Percentiles rank a stretch among this genome's conserved stretches.
phyloP scores from a whole-genome alignment of 176 grass and related monocot species.

The Eleusine indica region DNA sequence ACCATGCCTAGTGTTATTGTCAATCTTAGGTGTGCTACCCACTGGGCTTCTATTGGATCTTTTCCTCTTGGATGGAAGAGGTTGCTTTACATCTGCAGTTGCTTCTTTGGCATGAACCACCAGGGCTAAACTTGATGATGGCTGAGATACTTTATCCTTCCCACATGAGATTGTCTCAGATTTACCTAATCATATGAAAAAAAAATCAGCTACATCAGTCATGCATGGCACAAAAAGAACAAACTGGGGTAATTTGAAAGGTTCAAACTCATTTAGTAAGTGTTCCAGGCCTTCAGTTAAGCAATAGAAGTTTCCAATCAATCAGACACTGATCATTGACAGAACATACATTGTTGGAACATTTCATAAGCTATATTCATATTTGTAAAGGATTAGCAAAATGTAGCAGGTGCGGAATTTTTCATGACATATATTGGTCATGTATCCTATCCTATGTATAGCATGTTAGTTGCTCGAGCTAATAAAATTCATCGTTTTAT shows the following conservation, averaged over 20 bases:
- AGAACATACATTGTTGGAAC: slow-evolving; percentile 19
- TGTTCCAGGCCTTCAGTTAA: neutral
- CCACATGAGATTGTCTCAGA: slow-evolving; percentile 31
- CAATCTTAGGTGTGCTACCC: slow-evolving; percentile 41
- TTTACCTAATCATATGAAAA: slow-evolving; percentile 51
- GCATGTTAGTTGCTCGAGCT: slow-evolving; percentile 10
- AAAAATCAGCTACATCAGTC: neutral
- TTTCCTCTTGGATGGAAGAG: slow-evolving; percentile 61
- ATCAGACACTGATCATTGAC: slow-evolving; percentile 12
- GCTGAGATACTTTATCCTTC: slow-evolving; percentile 37
- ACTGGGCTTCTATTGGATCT: slow-evolving; percentile 46
- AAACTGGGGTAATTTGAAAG: slow-evolving; percentile 21
- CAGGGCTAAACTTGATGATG: slow-evolving; percentile 26
- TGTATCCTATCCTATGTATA: neutral
- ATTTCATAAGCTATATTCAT: slow-evolving; percentile 15
- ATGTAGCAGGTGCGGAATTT: neutral
- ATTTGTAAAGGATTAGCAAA: slow-evolving; percentile 23
- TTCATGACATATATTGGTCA: slow-evolving; percentile 2
- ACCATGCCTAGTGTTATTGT: slow-evolving; percentile 54
- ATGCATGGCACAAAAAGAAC: neutral
- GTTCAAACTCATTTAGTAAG: slow-evolving; percentile 21
- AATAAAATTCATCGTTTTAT: slow-evolving; percentile 1
- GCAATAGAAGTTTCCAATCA: slow-evolving; percentile 12
- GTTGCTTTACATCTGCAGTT: slow-evolving; percentile 47
- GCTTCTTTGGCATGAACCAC: slow-evolving; percentile 53